Evolutionary conservation across 129 eudicot species (phyloP).

Genomic region (Helianthus tuberosus): DNA sequence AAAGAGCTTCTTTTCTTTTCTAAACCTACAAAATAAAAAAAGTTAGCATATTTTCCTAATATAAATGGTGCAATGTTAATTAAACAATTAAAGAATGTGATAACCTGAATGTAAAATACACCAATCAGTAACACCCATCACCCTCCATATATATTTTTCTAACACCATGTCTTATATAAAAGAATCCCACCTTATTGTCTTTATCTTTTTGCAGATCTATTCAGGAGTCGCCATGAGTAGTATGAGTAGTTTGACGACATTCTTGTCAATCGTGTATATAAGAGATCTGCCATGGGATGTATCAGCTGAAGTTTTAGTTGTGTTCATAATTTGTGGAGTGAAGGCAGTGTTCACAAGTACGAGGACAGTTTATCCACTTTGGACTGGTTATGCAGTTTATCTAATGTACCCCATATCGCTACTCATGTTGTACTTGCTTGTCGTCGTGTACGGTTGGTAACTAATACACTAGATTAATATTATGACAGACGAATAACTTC

Average conservation of each 20-base stretch:
- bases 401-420: conserved; percentile 55
- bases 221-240: conserved; percentile 61
- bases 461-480: neutral
- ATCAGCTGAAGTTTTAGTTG: conserved; percentile 61
- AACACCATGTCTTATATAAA: too few species aligned
- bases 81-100: too few species aligned
- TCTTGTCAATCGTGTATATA: conserved; percentile 47
- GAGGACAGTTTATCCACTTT: conserved; percentile 49
- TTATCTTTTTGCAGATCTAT: conserved; percentile 44
- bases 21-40: too few species aligned
- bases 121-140: too few species aligned
- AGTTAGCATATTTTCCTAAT: too few species aligned
- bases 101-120: too few species aligned
- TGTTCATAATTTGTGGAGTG: conserved; percentile 42
- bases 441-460: conserved; percentile 31
- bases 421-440: conserved; percentile 43
- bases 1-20: too few species aligned
- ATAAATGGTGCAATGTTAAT: too few species aligned
- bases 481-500: too few species aligned
- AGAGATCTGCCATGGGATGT: conserved; percentile 55
- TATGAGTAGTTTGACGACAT: conserved; percentile 42
- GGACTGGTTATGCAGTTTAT: conserved; percentile 52
- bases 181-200: neutral
- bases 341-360: conserved; percentile 47
- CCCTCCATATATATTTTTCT: too few species aligned